Evolutionary conservation across 2,329 filamentous ascomycete genomes (phyloP), one percentile per base, ranked within the genome.

Genomic region (Didymella lethalis): DNA sequence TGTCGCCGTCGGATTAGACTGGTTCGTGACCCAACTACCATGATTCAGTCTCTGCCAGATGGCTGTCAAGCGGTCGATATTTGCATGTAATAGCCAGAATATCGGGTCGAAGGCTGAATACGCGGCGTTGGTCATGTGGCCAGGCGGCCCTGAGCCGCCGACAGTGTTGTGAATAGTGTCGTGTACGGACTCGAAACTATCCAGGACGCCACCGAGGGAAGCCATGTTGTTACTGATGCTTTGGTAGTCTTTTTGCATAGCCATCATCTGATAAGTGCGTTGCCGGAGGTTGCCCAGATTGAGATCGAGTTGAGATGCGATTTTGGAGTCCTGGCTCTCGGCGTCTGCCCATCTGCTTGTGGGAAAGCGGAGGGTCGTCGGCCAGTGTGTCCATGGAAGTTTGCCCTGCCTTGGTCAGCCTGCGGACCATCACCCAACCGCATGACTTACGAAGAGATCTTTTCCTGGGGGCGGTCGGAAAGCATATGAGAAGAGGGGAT

Each of bases 81-180:
- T 93, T 75, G 75, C 65, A 68, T 94, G 91, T 68, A 94, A 90
- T 8, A 94, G 78, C 77, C 89, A 91, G 76, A 94, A 93, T 12
- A 91, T 79, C 0, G 91, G 91, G 70, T 96, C 92, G 71, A 92
- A 96, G 0, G 89, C 85, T 1, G 91, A 90, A 66, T 90, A 89
- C 88, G 86, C 74, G 86, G 90, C 41, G 84, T 86, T 85, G 90
- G 64, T 64, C 75, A 77, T 75, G 54, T 77, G 64, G 14, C 73
- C 74, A 29, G 60, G 65, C 14, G 60, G 65, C 14, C 73, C 74
- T 44, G 60, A 64, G 32, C 55, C 57, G 2, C 72, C 72, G 7
- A 72, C 54, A 4, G 56, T 67, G 46, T 69, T 69, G 45, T 75
- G 72, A 20, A 73, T 64, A 1, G 68, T 71, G 31, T 72, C 66